Evolutionary conservation across 768 basidiomycete genomes (phyloP).

Genomic region (Russula earlei): DNA sequence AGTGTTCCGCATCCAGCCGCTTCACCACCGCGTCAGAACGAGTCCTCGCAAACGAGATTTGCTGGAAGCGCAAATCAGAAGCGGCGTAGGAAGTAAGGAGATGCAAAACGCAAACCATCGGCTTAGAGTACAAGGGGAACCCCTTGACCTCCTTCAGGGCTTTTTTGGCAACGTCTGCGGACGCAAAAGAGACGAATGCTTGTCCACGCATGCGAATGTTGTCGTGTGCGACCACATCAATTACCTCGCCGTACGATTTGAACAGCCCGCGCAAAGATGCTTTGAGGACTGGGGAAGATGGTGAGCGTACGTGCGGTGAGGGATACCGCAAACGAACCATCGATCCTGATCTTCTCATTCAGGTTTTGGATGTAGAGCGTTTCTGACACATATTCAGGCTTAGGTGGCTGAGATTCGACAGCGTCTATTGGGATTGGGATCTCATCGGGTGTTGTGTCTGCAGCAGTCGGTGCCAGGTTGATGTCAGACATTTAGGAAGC

Average conservation of each 20-base stretch:
- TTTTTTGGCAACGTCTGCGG: constrained; percentile 71
- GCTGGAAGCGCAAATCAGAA: constrained; percentile 37
- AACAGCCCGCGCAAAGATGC: constrained; percentile 81
- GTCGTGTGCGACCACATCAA: constrained; percentile 91
- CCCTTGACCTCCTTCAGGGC: constrained; percentile 89
- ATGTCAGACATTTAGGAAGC: constrained; percentile 8
- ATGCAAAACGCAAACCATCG: constrained; percentile 57
- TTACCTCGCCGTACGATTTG: constrained; percentile 85
- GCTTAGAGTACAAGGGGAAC: constrained; percentile 93
- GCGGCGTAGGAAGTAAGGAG: not conserved
- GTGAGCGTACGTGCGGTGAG: constrained; percentile 13
- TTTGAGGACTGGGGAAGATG: constrained; percentile 60
- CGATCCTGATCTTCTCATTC: constrained; percentile 87
- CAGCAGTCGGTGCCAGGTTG: not conserved
- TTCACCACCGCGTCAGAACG: constrained; percentile 87
- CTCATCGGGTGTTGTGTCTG: constrained; percentile 6
- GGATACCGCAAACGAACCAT: constrained; percentile 35
- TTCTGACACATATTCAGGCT: constrained; percentile 53
- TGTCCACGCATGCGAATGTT: constrained; percentile 98
- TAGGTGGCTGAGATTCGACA: constrained; percentile 21
- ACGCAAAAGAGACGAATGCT: constrained; percentile 90
- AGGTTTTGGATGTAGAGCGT: constrained; percentile 95
- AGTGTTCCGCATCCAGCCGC: constrained; percentile 51
- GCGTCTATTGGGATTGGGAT: constrained; percentile 17
- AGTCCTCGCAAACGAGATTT: constrained; percentile 89